These are phyloP conservation scores for Saprolegnia diclina DNA, from an alignment of 352 stramenopile species.

Conservation along the genomic window DNA sequence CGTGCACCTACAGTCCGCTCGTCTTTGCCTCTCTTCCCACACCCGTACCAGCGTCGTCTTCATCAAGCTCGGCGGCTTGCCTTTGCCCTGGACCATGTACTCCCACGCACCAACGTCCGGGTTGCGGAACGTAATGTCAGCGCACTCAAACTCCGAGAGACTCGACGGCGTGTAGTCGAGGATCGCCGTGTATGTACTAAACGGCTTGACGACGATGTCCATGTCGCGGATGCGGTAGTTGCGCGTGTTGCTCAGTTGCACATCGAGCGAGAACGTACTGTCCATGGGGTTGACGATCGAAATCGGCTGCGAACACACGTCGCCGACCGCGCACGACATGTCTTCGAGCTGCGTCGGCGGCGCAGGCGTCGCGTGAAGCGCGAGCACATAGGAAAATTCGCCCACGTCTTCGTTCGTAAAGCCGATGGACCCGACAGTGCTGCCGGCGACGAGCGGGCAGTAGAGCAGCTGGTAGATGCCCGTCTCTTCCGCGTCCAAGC, in stretches of 20 bases:
- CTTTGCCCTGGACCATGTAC: constrained; percentile 73
- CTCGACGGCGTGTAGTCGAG: constrained; percentile 89
- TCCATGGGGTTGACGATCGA: constrained; percentile 88
- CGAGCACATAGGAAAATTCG: constrained; percentile 91
- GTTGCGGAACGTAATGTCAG: constrained; percentile 66
- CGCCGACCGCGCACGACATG: constrained; percentile 83
- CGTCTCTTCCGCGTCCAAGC: constrained; percentile 55
- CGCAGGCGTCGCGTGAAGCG: constrained; percentile 59
- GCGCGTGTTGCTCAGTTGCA: constrained; percentile 62
- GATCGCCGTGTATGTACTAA: constrained; percentile 38
- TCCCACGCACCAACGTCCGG: constrained; percentile 83
- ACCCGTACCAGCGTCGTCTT: constrained; percentile 46
- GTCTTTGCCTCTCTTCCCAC: not conserved
- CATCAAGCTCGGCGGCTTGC: constrained; percentile 86
- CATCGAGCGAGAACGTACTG: constrained; percentile 64
- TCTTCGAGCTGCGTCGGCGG: constrained; percentile 46
- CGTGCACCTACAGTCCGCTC: constrained; percentile 31
- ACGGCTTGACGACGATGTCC: constrained; percentile 26
- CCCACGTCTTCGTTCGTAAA: constrained; percentile 88
- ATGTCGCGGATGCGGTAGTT: constrained; percentile 83
- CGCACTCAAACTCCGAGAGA: constrained; percentile 68
- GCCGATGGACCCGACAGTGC: constrained; percentile 66
- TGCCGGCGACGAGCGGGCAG: constrained; percentile 71
- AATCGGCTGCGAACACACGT: constrained; percentile 65
- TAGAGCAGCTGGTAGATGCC: constrained; percentile 90